Percentiles rank a stretch among this genome's conserved stretches.
Evolutionary conservation across 2,329 filamentous ascomycete genomes (phyloP).

Genomic region (Alternaria ventricosa): DNA sequence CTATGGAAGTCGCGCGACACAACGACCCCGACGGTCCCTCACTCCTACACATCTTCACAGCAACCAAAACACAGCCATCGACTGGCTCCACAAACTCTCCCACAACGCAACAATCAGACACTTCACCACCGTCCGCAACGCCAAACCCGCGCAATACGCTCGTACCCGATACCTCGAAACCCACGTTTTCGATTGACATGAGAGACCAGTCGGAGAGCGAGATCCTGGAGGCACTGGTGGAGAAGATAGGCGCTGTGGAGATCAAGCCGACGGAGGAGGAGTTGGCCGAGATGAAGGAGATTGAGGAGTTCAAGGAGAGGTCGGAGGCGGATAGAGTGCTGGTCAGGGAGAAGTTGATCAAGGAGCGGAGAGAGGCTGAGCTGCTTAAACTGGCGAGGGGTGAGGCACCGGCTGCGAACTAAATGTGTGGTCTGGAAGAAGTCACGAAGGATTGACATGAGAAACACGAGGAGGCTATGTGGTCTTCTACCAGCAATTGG

Average conservation of each 20-base stretch:
- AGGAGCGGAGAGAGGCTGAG: constrained; percentile 68
- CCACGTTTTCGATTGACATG: constrained; percentile 61
- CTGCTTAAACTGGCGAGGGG: constrained; percentile 63
- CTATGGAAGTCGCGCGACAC: constrained; percentile 81
- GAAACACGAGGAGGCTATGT: neutral
- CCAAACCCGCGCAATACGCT: constrained; percentile 33
- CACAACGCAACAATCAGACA: constrained; percentile 23
- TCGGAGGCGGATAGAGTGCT: constrained; percentile 63
- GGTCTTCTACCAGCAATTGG: neutral
- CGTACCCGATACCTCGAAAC: constrained; percentile 43
- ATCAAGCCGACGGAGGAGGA: constrained; percentile 68
- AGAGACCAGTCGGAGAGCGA: constrained; percentile 65
- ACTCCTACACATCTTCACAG: constrained; percentile 42
- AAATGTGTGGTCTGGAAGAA: neutral
- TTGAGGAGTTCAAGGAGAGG: constrained; percentile 62
- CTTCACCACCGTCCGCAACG: constrained; percentile 23
- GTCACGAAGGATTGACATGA: neutral
- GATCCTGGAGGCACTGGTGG: constrained; percentile 69
- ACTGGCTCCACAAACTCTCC: constrained; percentile 15
- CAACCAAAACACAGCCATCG: constrained; percentile 26
- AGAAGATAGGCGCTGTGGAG: constrained; percentile 65
- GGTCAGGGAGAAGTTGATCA: constrained; percentile 60
- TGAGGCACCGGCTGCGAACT: constrained; percentile 10
- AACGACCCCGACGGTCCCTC: constrained; percentile 49
- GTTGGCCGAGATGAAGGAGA: constrained; percentile 61